Evolutionary conservation across 1,284 basidiomycete genomes (phyloP).

Genomic region (Retiboletus flavoniger): DNA sequence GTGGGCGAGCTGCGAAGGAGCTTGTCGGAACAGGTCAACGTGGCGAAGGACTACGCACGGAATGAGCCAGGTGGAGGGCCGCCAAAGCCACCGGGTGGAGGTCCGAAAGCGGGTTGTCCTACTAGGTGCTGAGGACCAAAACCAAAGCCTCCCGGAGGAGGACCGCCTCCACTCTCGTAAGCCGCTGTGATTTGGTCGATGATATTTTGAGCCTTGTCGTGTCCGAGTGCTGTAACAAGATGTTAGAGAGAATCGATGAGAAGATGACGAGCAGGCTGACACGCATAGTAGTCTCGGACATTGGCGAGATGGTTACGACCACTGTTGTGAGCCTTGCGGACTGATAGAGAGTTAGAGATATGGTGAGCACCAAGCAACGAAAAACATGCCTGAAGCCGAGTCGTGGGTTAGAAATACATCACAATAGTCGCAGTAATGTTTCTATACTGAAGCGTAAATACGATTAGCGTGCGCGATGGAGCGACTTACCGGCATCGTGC

Average conservation of each 20-base stretch:
- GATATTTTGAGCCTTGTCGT: slow-evolving; percentile 94
- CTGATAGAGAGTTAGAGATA: slow-evolving; percentile 42
- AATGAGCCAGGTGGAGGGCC: slow-evolving; percentile 37
- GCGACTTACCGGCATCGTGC: slow-evolving; percentile 31
- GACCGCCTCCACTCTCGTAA: slow-evolving; percentile 83
- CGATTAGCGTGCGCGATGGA: not conserved
- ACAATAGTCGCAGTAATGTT: slow-evolving; percentile 92
- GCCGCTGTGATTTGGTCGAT: slow-evolving; percentile 94
- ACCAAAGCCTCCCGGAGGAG: slow-evolving; percentile 80
- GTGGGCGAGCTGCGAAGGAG: slow-evolving; percentile 51
- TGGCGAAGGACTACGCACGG: slow-evolving; percentile 8
- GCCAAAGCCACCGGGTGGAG: slow-evolving; percentile 51
- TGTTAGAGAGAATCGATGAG: slow-evolving; percentile 11
- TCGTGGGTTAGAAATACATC: slow-evolving; percentile 91
- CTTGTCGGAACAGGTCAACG: not conserved
- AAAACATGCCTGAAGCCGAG: slow-evolving; percentile 69
- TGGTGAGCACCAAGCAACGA: slow-evolving; percentile 7
- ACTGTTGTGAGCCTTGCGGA: slow-evolving; percentile 97
- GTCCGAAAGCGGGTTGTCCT: slow-evolving; percentile 34
- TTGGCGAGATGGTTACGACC: slow-evolving; percentile 96
- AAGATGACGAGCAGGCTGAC: slow-evolving; percentile 44
- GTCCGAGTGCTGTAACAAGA: slow-evolving; percentile 71
- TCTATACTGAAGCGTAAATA: slow-evolving; percentile 43
- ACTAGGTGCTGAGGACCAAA: slow-evolving; percentile 73
- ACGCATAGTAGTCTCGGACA: slow-evolving; percentile 96